Evolutionary conservation across 352 stramenopile species (phyloP).

Genomic region (Pythium monospermum): DNA sequence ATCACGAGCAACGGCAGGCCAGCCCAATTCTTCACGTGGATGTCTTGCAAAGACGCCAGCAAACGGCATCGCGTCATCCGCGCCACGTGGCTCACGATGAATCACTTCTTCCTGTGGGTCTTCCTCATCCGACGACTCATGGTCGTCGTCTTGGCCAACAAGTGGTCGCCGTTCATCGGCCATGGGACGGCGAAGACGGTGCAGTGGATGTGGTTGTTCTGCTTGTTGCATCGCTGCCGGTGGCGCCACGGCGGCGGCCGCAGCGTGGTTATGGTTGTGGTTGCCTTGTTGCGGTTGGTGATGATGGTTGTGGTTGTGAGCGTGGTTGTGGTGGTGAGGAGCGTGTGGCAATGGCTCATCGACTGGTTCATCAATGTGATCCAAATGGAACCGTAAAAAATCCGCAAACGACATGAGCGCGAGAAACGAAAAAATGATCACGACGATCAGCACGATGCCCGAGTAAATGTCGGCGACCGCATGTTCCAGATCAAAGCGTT

Average conservation of each 20-base stretch:
- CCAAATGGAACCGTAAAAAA: conserved; percentile 90
- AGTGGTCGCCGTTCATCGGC: conserved; percentile 6
- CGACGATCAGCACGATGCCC: conserved; percentile 86
- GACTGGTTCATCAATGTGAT: conserved; percentile 71
- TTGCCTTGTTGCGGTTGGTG: neutral
- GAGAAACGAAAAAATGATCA: conserved; percentile 93
- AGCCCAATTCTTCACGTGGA: conserved; percentile 25
- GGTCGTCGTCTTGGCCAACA: conserved; percentile 15
- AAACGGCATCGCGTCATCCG: conserved; percentile 11
- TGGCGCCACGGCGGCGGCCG: neutral
- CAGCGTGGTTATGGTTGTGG: neutral
- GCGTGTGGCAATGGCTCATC: conserved; percentile 23
- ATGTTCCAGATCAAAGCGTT: conserved; percentile 69
- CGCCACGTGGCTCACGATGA: too few species aligned
- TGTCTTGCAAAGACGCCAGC: conserved; percentile 15
- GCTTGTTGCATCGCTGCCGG: neutral
- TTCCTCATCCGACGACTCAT: conserved; percentile 9
- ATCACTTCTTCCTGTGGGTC: too few species aligned
- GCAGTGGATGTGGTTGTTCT: neutral
- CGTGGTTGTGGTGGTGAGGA: conserved; percentile 22
- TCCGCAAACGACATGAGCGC: conserved; percentile 93
- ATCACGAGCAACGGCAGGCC: conserved; percentile 16
- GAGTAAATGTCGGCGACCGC: conserved; percentile 85
- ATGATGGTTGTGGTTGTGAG: conserved; percentile 9
- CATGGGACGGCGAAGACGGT: too few species aligned